Evolutionary conservation across 1,284 basidiomycete genomes (phyloP).

Genomic region (Vanrija sp.): DNA sequence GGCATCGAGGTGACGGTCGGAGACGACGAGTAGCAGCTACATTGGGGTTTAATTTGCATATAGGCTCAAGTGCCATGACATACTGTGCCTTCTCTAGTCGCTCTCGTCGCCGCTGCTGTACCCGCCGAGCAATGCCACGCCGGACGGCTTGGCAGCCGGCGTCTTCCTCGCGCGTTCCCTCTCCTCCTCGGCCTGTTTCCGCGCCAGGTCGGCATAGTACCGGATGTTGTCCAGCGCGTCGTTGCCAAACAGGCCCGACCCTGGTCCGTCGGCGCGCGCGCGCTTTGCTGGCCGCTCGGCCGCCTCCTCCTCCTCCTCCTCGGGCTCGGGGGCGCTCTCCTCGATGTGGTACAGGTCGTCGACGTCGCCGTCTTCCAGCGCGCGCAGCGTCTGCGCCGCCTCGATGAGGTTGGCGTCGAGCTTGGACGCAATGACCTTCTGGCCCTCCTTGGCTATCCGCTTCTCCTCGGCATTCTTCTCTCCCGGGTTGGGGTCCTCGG

Average conservation of each 20-base stretch:
- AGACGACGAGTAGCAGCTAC: too few relatives aligned
- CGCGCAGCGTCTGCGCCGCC: conserved; percentile 73
- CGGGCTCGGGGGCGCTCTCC: conserved; percentile 17
- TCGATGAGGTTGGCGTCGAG: conserved; percentile 75
- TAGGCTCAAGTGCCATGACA: background rate
- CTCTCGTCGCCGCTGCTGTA: conserved; percentile 73
- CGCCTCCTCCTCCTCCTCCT: conserved; percentile 16
- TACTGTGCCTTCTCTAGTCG: conserved; percentile 9
- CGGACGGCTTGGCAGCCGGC: conserved; percentile 33
- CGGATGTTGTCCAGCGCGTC: conserved; percentile 80
- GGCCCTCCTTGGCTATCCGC: conserved; percentile 72
- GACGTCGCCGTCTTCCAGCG: conserved; percentile 64
- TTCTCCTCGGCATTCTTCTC: conserved; percentile 78
- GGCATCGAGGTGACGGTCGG: too few relatives aligned
- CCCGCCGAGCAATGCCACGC: conserved; percentile 56
- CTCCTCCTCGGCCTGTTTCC: conserved; percentile 51
- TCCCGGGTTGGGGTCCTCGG: conserved; percentile 89
- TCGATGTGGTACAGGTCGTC: conserved; percentile 48
- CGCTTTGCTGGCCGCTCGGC: conserved; percentile 48
- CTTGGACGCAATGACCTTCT: conserved; percentile 67
- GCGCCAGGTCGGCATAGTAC: conserved; percentile 76
- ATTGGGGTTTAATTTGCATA: too few relatives aligned
- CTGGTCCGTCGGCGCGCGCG: conserved; percentile 31
- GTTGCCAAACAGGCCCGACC: conserved; percentile 62
- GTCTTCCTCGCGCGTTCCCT: conserved; percentile 16